Percentiles rank a stretch among this genome's conserved stretches.
These are phyloP conservation scores for Cercophora sp. DNA, from an alignment of 495 filamentous ascomycete species.

Conservation along the genomic window DNA sequence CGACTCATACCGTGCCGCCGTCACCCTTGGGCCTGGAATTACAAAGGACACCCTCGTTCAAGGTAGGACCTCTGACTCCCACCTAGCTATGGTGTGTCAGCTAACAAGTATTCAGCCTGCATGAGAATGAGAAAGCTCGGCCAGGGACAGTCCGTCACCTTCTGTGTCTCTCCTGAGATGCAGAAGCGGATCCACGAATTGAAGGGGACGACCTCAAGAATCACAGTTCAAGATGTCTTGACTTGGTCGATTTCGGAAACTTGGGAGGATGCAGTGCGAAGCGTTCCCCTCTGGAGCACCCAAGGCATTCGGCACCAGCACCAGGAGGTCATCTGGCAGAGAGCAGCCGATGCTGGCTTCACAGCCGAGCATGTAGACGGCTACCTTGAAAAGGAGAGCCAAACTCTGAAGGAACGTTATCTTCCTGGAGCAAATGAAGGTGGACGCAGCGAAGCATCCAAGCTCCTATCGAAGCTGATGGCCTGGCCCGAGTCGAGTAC, in stretches of 20 bases:
- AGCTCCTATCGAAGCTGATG: neutral
- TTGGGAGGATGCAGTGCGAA: conserved; percentile 41
- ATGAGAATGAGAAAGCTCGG: conserved; percentile 65
- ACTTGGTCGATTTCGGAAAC: conserved; percentile 59
- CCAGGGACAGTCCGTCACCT: conserved; percentile 58
- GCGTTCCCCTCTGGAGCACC: conserved; percentile 55
- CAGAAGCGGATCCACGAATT: conserved; percentile 34
- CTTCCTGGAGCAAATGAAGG: neutral
- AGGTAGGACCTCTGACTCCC: conserved; percentile 14
- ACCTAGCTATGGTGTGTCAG: neutral
- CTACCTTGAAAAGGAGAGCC: conserved; percentile 42
- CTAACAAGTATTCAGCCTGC: conserved; percentile 42
- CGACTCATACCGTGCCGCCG: conserved; percentile 53
- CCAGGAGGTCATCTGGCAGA: conserved; percentile 31
- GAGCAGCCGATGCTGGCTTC: conserved; percentile 6
- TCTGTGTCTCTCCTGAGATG: conserved; percentile 54
- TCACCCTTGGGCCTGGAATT: conserved; percentile 62
- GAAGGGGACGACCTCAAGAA: too few species aligned
- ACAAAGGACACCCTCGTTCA: conserved; percentile 73
- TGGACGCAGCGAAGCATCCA: neutral
- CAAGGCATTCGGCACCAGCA: conserved; percentile 52
- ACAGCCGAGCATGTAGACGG: too few species aligned
- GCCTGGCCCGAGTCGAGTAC: neutral
- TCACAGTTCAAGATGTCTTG: conserved; percentile 53
- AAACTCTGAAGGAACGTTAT: conserved; percentile 24